A percentile compares a stretch with the other conserved stretches of the same genome.
phyloP scores from a whole-genome alignment of 148 eudicot genomes.

The Linanthus parryae region DNA sequence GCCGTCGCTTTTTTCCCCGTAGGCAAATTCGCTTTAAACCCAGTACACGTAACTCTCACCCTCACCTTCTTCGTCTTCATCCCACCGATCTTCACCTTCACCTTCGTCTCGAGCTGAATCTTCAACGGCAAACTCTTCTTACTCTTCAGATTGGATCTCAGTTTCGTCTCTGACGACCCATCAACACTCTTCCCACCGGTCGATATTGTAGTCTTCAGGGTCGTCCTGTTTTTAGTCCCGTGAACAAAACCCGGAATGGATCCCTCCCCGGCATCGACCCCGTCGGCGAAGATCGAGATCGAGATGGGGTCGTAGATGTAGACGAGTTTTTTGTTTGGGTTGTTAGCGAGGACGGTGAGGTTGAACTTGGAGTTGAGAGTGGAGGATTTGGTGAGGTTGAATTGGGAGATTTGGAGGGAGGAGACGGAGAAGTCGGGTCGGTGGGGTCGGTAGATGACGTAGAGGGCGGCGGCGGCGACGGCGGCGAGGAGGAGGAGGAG shows the following conservation, averaged over 20 bases:
- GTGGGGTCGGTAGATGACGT: slow-evolving; percentile 48
- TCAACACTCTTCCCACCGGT: slow-evolving; percentile 11
- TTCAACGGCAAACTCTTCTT: slow-evolving; percentile 22
- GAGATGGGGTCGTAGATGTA: slow-evolving; percentile 34
- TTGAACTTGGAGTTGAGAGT: slow-evolving; percentile 28
- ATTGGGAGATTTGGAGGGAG: slow-evolving; percentile 33
- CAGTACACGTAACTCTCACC: slow-evolving; percentile 39
- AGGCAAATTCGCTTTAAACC: slow-evolving; percentile 27
- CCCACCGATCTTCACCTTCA: slow-evolving; percentile 26
- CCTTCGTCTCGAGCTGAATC: slow-evolving; percentile 36
- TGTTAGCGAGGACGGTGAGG: slow-evolving; percentile 30
- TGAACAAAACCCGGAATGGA: slow-evolving; percentile 28
- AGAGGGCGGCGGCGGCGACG: slow-evolving; percentile 35
- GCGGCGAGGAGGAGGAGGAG: slow-evolving; percentile 45
- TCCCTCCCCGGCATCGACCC: slow-evolving; percentile 30
- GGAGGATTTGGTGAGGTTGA: slow-evolving; percentile 35
- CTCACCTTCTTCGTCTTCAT: slow-evolving; percentile 30
- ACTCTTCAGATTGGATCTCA: slow-evolving; percentile 28
- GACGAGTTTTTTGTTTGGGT: slow-evolving; percentile 42
- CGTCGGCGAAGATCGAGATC: slow-evolving; percentile 15
- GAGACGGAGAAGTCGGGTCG: slow-evolving; percentile 49
- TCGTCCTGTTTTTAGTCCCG: slow-evolving; percentile 34
- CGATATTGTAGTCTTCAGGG: slow-evolving; percentile 17
- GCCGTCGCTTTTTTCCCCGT: slow-evolving; percentile 24
- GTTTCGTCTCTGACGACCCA: not conserved